These are phyloP conservation scores for Eimeria necatrix DNA, from an alignment of 169 alveolate genomes.

Conservation along the genomic window DNA sequence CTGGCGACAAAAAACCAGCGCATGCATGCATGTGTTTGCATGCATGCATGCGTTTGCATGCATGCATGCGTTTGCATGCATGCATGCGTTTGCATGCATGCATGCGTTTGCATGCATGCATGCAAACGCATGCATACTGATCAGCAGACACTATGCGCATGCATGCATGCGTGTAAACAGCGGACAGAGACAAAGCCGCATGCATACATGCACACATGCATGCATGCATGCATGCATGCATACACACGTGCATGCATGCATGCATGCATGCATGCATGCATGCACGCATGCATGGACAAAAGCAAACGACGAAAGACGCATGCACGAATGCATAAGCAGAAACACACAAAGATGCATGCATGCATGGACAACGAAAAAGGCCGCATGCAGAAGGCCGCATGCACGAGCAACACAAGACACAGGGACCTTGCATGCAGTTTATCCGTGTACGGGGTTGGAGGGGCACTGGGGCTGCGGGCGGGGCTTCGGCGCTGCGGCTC, in stretches of 20 bases:
- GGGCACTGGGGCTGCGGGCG: background rate
- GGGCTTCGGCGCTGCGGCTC: background rate
- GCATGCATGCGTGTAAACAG: background rate
- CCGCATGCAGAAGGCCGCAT: background rate
- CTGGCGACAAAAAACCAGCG: too few species aligned
- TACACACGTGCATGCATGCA: background rate
- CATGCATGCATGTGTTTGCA: too few species aligned
- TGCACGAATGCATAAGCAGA: too few species aligned
- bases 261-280: background rate
- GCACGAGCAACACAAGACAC: background rate
- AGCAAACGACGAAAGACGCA: too few species aligned
- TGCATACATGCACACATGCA: background rate
- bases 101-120: background rate
- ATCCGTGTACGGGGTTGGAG: slow-evolving; percentile 7
- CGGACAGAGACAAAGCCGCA: too few species aligned
- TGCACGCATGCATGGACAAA: background rate
- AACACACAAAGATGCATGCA: too few species aligned
- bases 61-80: background rate
- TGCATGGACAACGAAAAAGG: too few species aligned
- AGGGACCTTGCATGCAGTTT: background rate
- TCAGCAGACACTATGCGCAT: background rate
- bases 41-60: background rate
- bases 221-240: background rate
- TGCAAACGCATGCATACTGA: background rate
- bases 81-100: background rate